These are phyloP conservation scores for Pythium chondricola DNA, from an alignment of 352 stramenopile species.

Conservation along the genomic window DNA sequence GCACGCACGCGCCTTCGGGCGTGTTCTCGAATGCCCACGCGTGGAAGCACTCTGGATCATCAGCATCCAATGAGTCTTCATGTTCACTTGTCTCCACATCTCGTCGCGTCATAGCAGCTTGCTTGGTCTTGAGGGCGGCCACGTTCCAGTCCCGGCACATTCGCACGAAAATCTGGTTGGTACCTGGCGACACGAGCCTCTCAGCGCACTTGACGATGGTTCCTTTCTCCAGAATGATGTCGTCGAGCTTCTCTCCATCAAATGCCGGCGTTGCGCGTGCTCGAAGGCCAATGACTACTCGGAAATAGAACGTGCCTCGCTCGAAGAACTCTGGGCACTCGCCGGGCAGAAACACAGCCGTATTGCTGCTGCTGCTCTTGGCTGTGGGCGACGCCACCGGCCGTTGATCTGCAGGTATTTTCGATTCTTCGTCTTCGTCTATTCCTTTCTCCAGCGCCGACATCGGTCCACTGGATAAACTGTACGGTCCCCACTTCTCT, in stretches of 20 bases:
- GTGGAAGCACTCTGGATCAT: conserved; percentile 11
- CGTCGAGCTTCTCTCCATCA: conserved; percentile 23
- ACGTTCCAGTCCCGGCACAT: conserved; percentile 21
- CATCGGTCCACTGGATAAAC: conserved; percentile 28
- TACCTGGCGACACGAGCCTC: conserved; percentile 24
- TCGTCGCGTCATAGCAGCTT: background rate
- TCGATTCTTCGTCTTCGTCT: conserved; percentile 1
- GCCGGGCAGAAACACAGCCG: conserved; percentile 27
- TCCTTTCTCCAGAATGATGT: conserved; percentile 30
- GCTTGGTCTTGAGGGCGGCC: conserved; percentile 5
- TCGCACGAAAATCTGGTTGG: conserved; percentile 35
- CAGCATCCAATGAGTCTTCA: background rate
- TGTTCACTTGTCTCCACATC: conserved; percentile 4
- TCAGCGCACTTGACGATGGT: conserved; percentile 33
- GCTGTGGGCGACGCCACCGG: background rate
- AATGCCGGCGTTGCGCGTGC: conserved; percentile 23
- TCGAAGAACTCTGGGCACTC: conserved; percentile 38
- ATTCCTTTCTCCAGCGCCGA: conserved; percentile 21
- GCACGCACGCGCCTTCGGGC: conserved; percentile 20
- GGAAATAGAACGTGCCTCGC: conserved; percentile 30
- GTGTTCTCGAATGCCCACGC: conserved; percentile 29
- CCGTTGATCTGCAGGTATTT: background rate
- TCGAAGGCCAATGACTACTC: conserved; percentile 24
- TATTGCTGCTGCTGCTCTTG: conserved; percentile 3
- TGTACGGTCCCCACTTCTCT: conserved; percentile 35